phyloP scores from a whole-genome alignment of 768 basidiomycete species.

The Suillus ampliporus region DNA sequence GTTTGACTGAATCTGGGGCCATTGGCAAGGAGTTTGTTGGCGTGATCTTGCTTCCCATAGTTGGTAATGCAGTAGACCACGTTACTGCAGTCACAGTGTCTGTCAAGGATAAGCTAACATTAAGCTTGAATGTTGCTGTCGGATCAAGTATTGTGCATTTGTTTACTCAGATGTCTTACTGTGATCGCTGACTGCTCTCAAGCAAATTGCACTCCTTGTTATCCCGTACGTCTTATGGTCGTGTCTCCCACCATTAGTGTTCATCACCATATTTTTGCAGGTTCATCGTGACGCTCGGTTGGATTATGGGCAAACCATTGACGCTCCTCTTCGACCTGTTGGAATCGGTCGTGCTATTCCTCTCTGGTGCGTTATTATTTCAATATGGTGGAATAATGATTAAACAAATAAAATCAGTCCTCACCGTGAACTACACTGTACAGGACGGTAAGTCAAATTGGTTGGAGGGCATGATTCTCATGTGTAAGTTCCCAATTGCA shows the following conservation, averaged over 20 bases:
- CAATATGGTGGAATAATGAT: constrained; percentile 38
- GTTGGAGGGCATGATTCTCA: constrained; percentile 84
- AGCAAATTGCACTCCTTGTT: constrained; percentile 80
- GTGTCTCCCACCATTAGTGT: background rate
- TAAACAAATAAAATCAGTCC: constrained; percentile 46
- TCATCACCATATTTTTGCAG: constrained; percentile 37
- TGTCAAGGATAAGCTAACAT: constrained; percentile 86
- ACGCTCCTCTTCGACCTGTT: constrained; percentile 88
- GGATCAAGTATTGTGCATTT: constrained; percentile 77
- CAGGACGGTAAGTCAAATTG: constrained; percentile 91
- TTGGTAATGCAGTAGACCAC: constrained; percentile 91
- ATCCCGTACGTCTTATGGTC: constrained; percentile 51
- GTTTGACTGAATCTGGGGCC: constrained; percentile 58
- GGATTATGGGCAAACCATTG: constrained; percentile 80
- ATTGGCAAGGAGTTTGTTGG: constrained; percentile 88
- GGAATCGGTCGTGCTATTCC: constrained; percentile 54
- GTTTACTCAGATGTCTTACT: background rate
- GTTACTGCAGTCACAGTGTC: constrained; percentile 92
- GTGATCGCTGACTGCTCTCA: background rate
- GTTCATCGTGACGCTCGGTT: constrained; percentile 78
- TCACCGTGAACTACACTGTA: constrained; percentile 86
- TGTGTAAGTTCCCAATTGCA: constrained; percentile 48
- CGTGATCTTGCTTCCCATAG: constrained; percentile 87
- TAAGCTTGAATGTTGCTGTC: constrained; percentile 89
- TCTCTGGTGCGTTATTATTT: constrained; percentile 28